Evolutionary conservation across 768 basidiomycete species (phyloP).

Genomic region (Lactifluus subvellereus): DNA sequence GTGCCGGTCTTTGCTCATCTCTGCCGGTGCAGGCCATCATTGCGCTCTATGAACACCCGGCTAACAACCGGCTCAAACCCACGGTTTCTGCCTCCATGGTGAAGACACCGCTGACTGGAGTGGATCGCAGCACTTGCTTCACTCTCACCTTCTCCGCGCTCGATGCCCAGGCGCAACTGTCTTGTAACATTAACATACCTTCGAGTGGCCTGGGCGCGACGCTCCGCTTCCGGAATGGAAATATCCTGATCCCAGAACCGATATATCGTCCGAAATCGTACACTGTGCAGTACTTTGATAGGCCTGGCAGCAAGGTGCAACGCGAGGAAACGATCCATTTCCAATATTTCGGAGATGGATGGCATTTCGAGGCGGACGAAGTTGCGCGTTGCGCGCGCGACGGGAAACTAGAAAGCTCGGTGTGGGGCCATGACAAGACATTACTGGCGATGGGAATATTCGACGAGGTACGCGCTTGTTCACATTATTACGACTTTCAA

Average conservation of each 20-base stretch:
- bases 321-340: conserved; percentile 56
- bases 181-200: conserved; percentile 57
- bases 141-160: conserved; percentile 64
- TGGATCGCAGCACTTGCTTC: conserved; percentile 74
- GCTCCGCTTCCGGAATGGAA: conserved; percentile 72
- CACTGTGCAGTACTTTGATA: conserved; percentile 55
- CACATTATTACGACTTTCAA: neutral
- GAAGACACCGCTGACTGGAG: conserved; percentile 70
- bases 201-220: conserved; percentile 46
- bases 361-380: conserved; percentile 86
- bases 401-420: conserved; percentile 63
- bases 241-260: conserved; percentile 56
- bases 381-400: conserved; percentile 72
- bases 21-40: conserved; percentile 56
- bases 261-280: conserved; percentile 63
- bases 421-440: conserved; percentile 79
- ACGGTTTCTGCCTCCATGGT: conserved; percentile 66
- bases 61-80: conserved; percentile 56
- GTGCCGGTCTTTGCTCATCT: neutral
- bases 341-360: conserved; percentile 38
- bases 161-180: conserved; percentile 66
- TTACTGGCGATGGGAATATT: conserved; percentile 78
- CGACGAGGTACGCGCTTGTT: conserved; percentile 54
- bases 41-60: conserved; percentile 70
- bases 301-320: conserved; percentile 39